phyloP scores from a whole-genome alignment of 305 asterid species.

The Ruellia speciosa region DNA sequence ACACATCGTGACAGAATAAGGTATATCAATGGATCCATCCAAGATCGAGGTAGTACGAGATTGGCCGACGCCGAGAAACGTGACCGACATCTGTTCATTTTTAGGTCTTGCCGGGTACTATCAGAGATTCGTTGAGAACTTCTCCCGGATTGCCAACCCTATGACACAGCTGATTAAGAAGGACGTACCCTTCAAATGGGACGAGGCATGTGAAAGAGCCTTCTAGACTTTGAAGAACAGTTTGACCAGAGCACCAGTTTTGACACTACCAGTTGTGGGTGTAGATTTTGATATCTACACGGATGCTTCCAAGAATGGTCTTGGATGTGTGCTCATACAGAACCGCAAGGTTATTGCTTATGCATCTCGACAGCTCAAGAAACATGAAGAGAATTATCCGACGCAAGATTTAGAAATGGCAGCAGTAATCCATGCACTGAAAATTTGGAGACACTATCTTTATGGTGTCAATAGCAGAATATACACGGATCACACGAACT shows the following conservation, averaged over 20 bases:
- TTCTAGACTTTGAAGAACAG: too few species aligned
- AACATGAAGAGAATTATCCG: not conserved
- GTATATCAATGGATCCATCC: not conserved
- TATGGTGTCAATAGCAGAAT: not conserved
- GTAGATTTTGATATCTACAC: too few species aligned
- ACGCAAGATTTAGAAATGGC: not conserved
- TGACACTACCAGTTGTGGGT: too few species aligned
- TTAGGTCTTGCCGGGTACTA: not conserved
- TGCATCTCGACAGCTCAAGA: not conserved
- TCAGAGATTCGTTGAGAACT: not conserved
- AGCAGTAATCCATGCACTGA: not conserved
- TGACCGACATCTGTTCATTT: not conserved
- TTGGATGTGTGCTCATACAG: too few species aligned
- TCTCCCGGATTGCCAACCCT: not conserved
- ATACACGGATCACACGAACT: not conserved
- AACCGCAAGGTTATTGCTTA: not conserved
- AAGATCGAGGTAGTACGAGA: not conserved
- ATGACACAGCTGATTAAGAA: not conserved
- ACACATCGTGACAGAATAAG: not conserved
- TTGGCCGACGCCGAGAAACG: constrained; percentile 1
- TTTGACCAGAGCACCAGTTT: not conserved
- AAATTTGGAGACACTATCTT: constrained; percentile 1
- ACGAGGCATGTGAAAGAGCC: not conserved
- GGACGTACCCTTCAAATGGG: not conserved
- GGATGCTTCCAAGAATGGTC: too few species aligned